Evolutionary conservation across 768 basidiomycete genomes (phyloP).

Genomic region (Naematelia aurantialba): DNA sequence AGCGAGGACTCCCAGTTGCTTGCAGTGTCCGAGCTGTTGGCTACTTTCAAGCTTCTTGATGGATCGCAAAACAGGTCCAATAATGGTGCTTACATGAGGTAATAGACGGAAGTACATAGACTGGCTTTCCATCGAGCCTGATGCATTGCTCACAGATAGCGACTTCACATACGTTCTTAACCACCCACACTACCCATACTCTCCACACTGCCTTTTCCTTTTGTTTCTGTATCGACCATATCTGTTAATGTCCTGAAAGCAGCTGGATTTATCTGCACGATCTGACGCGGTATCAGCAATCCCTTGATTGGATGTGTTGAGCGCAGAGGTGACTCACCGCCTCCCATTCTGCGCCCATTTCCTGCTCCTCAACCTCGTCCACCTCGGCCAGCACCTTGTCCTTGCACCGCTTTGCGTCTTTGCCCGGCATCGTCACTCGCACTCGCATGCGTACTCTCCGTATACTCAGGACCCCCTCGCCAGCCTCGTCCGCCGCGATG

Average conservation of each 20-base stretch:
- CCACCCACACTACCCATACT: conserved; percentile 51
- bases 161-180: background rate
- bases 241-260: conserved; percentile 87
- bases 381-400: conserved; percentile 68
- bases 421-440: conserved; percentile 67
- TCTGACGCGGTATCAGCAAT: conserved; percentile 54
- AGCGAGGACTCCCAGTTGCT: too few relatives aligned
- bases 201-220: conserved; percentile 80
- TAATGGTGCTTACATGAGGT: too few relatives aligned
- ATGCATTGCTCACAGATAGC: background rate
- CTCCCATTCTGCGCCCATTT: conserved; percentile 76
- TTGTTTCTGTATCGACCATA: conserved; percentile 82
- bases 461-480: conserved; percentile 62
- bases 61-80: too few relatives aligned
- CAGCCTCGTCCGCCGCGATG: conserved; percentile 15
- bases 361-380: conserved; percentile 79
- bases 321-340: conserved; percentile 62
- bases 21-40: too few relatives aligned
- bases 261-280: conserved; percentile 86
- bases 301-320: background rate
- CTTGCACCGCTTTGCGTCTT: conserved; percentile 66
- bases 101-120: too few relatives aligned
- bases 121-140: too few relatives aligned
- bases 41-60: too few relatives aligned
- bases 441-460: conserved; percentile 91